Conservation (phyloP, 2,329 filamentous ascomycete genomes). For the Xylariomycetidae sp. region DNA sequence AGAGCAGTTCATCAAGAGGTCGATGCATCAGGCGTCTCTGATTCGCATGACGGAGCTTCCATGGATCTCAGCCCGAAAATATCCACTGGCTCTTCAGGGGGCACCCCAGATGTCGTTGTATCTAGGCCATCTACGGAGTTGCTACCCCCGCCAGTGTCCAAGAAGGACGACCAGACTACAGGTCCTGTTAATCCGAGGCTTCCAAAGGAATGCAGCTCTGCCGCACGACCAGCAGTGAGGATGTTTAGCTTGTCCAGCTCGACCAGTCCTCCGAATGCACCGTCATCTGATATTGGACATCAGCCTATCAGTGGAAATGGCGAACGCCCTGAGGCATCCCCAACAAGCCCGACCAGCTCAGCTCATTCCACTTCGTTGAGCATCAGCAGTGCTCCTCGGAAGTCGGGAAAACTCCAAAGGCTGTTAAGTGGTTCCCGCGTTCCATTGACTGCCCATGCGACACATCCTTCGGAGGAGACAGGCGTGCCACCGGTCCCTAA, state of each 20-base stretch:
- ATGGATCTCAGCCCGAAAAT: neutral
- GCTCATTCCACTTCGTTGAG: slow-evolving; percentile 28
- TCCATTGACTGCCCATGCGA: slow-evolving; percentile 27
- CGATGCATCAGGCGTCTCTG: slow-evolving; percentile 5
- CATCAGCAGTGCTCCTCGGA: slow-evolving; percentile 31
- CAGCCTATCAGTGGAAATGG: slow-evolving; percentile 7
- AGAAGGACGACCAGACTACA: slow-evolving; percentile 25
- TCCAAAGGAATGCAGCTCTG: neutral
- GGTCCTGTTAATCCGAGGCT: neutral
- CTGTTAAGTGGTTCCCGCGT: slow-evolving; percentile 32
- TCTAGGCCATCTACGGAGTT: slow-evolving; percentile 10
- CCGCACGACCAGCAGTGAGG: neutral
- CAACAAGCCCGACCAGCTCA: slow-evolving; percentile 25
- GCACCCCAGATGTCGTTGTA: neutral
- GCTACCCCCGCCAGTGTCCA: slow-evolving; percentile 30
- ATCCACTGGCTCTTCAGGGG: neutral
- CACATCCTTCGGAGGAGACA: slow-evolving; percentile 27
- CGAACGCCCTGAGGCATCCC: slow-evolving; percentile 17
- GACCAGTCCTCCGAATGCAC: neutral
- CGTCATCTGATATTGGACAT: neutral
- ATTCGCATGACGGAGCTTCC: slow-evolving; percentile 1
- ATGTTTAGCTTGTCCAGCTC: neutral
- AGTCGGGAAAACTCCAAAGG: slow-evolving; percentile 34
- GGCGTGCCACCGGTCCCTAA: slow-evolving; percentile 31
- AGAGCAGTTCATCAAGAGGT: slow-evolving; percentile 14